A percentile compares a stretch with the other conserved stretches of the same genome.
phyloP scores from a whole-genome alignment of 2,329 filamentous ascomycete species.

The Anthostomella pinea region DNA sequence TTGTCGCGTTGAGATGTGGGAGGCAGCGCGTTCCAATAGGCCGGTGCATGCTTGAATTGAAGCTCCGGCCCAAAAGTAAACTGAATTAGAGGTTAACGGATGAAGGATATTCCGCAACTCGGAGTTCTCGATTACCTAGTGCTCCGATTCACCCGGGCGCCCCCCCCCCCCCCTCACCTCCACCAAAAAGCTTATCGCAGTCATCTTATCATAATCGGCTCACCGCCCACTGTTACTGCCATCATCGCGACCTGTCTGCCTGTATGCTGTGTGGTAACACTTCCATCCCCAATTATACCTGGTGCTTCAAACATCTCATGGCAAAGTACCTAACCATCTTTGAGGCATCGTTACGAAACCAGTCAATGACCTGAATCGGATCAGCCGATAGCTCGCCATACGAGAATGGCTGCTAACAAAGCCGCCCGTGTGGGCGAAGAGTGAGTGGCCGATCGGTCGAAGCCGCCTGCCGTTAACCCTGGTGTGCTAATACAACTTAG shows the following conservation, averaged over 20 bases:
- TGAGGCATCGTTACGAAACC: background rate
- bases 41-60: background rate
- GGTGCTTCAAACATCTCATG: no score
- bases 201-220: constrained; percentile 1
- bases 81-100: constrained; percentile 13
- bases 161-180: no score
- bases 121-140: no score
- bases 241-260: no score
- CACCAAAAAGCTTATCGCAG: no score
- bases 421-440: constrained; percentile 61
- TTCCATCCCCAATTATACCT: no score
- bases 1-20: constrained; percentile 2
- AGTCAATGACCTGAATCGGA: constrained; percentile 25
- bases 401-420: constrained; percentile 57
- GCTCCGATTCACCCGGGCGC: no score
- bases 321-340: no score
- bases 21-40: background rate
- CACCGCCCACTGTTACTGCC: constrained; percentile 12
- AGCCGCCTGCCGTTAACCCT: no score
- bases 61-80: background rate
- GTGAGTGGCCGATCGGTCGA: no score
- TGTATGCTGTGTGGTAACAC: no score
- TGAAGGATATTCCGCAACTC: constrained; percentile 14
- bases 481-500: constrained; percentile 43
- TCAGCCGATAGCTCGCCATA: constrained; percentile 23